Evolutionary conservation across 768 basidiomycete species (phyloP), one percentile per base, ranked within the genome.

Genomic region (Tephrocybe sp.): DNA sequence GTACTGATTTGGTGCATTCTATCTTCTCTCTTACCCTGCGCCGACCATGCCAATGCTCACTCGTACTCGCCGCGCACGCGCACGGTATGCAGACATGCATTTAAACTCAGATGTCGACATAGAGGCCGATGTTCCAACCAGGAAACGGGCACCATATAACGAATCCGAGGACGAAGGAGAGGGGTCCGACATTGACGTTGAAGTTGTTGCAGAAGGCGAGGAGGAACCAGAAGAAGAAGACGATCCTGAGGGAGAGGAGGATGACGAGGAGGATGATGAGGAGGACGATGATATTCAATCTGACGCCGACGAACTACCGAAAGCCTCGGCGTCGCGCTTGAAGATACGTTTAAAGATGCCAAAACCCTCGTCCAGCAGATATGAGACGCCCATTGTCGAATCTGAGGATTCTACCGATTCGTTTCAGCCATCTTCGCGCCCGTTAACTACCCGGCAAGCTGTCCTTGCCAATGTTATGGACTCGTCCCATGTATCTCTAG

Each of bases 401-500:
- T 72, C 70, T 4, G 72, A 72, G 32, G 75, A 78, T 42, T 67
- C 67, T 0, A 66, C 63, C 38, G 57, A 60, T 36, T 66, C 63
- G 1, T 43, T 49, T 2, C 62, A 60, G 9, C 66, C 64, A 10
- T 64, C 64, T n/a, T 60, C 65, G 31, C 63, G 65, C 38, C 76
- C 72, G 5, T 75, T 78, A 72, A 83, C 74, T 23, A 79, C 77
- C 0, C 72, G 87, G 20, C 87, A 89, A 57, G 87, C 87, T 1
- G 87, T 85, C 13, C 69, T 88, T 8, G 83, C 83, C 1, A 84
- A 82, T 49, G 83, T 86, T 26, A 79, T 84, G 2, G 85, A 82
- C 48, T 73, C 85, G 0, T 76, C 81, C 0, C 86, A 89, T 60
- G 85, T 89, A 30, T 82, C 85, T 1, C 67, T 89, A 13, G 53